A percentile compares a stretch with the other conserved stretches of the same genome.
Evolutionary conservation across 345 rosid species (phyloP).

Genomic region (Theobroma cacao): DNA sequence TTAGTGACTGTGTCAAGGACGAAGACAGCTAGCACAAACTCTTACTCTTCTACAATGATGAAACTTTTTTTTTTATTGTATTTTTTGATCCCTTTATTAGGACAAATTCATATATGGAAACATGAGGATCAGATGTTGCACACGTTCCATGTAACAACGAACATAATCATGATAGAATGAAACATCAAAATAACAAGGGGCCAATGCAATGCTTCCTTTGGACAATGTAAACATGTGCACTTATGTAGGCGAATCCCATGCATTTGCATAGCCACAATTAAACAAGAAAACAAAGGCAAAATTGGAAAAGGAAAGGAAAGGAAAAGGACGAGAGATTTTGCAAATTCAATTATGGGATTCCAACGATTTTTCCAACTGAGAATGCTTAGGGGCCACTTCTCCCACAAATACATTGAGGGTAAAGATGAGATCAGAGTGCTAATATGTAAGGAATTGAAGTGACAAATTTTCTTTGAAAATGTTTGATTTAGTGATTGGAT

Average conservation of each 20-base stretch:
- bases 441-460: background rate
- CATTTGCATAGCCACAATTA: background rate
- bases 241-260: background rate
- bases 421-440: background rate
- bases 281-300: background rate
- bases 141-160: background rate
- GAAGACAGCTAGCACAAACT: background rate
- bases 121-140: constrained; percentile 2
- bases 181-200: background rate
- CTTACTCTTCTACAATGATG: background rate
- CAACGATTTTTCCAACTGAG: background rate
- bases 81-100: background rate
- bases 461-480: background rate
- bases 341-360: background rate
- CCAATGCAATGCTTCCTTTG: background rate
- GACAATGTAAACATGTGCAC: background rate
- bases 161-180: background rate
- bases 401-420: background rate
- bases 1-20: background rate
- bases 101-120: background rate
- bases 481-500: background rate
- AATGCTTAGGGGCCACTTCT: background rate
- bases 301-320: no score
- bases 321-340: background rate
- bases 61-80: background rate